These are phyloP conservation scores for Alternaria longipes DNA, from an alignment of 2,329 filamentous ascomycete genomes.

Conservation along the genomic window DNA sequence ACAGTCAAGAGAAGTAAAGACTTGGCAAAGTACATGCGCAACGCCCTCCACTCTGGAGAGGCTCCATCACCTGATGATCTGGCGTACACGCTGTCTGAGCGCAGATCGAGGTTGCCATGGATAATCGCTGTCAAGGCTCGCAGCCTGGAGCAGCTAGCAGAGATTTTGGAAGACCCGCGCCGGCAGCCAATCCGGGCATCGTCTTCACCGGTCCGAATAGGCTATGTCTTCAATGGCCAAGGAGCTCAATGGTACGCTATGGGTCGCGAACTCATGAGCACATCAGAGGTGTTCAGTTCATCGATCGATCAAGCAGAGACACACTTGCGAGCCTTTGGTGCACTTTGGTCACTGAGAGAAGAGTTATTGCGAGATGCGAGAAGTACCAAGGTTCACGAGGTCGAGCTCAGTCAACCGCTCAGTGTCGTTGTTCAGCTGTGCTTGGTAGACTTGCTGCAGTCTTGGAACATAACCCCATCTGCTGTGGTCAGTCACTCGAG, in stretches of 20 bases:
- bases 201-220: background rate
- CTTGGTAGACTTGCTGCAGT: conserved; percentile 21
- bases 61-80: conserved; percentile 12
- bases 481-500: conserved; percentile 33
- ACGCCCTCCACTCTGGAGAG: background rate
- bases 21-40: conserved; percentile 7
- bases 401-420: conserved; percentile 27
- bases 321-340: conserved; percentile 1
- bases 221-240: conserved; percentile 5
- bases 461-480: conserved; percentile 15
- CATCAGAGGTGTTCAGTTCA: background rate
- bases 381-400: background rate
- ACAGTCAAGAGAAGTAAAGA: background rate
- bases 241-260: conserved; percentile 11
- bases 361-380: conserved; percentile 2
- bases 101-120: conserved; percentile 13
- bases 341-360: conserved; percentile 5
- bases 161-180: background rate
- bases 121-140: background rate
- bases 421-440: conserved; percentile 32
- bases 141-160: background rate
- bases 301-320: background rate
- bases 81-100: conserved; percentile 18
- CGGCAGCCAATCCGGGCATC: conserved; percentile 1
- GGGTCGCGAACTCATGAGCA: conserved; percentile 6